Conservation (phyloP, 176 grass and related monocot genomes). For the Ensete ventricosum region DNA sequence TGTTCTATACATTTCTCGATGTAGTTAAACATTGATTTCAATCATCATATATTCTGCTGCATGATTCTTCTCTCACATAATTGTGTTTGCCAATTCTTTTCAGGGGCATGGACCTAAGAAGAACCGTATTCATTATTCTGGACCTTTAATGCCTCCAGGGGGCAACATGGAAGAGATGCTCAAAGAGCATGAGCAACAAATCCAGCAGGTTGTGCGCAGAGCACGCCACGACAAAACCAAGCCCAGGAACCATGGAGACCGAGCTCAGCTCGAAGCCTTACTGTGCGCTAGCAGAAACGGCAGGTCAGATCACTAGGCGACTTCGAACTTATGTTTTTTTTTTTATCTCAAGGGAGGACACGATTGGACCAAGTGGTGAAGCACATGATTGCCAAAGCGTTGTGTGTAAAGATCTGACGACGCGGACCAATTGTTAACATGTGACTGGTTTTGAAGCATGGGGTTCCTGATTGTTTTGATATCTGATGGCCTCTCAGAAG, state of each 20-base stretch:
- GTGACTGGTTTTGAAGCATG: background rate
- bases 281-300: constrained; percentile 46
- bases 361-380: background rate
- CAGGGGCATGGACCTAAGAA: constrained; percentile 76
- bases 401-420: background rate
- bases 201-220: constrained; percentile 72
- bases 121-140: constrained; percentile 93
- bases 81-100: constrained; percentile 6
- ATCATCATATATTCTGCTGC: background rate
- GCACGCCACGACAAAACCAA: constrained; percentile 78
- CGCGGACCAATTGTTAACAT: background rate
- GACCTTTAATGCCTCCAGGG: constrained; percentile 90
- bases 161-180: constrained; percentile 94
- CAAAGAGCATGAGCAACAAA: constrained; percentile 84
- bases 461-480: background rate
- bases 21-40: background rate
- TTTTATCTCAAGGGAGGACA: background rate
- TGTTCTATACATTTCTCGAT: background rate
- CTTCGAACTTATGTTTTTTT: background rate
- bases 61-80: background rate
- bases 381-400: background rate
- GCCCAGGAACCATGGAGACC: constrained; percentile 47
- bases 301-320: constrained; percentile 32
- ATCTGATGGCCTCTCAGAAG: background rate
- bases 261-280: constrained; percentile 52